Evolutionary conservation across 495 filamentous ascomycete genomes (phyloP), one percentile per base, ranked within the genome.

Genomic region (Neurospora intermedia): DNA sequence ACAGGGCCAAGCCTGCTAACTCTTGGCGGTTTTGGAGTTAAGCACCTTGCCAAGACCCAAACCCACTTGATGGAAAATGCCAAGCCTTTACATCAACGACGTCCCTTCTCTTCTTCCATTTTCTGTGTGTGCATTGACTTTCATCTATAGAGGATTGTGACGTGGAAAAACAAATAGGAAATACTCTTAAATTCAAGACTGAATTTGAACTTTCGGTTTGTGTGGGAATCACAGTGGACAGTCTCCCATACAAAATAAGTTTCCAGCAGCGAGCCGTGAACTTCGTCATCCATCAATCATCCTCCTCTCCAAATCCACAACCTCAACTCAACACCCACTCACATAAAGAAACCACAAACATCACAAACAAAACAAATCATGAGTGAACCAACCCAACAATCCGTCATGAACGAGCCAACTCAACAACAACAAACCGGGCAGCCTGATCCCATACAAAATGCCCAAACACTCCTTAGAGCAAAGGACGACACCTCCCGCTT

Each of bases 401-500:
- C 27, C 27, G 27, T 31, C 27, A 31, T 31, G 27, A 74, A 42
- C 46, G 76, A 76, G 15, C 43, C 7, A 40, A 43, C 69, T 9
- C 48, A 71, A 66, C 27, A 71, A 66, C 27, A 71, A 66, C 27
- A 69, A 41, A 16, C 70, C 2, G 72, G 72, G 11, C 69, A 74
- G 39, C 71, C 72, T 6, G 69, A 70, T 38, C 78, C 78, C 3
- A 45, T 85, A 66, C 74, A 81, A 46, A 84, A 85, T 71, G 82
- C 87, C 59, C 76, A 84, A 69, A 75, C 80, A 0, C 81, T 89
- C 27, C 83, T 92, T 9, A 81, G 81, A 62, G 75, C 87, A 72
- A 88, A 86, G 23, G 87, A 90, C 75, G 89, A 91, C 74, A 91
- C 89, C 0, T 87, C 86, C 6, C 85, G 87, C 69, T 91, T 92